Percentiles rank a stretch among this genome's conserved stretches.
phyloP scores from a whole-genome alignment of 192 early-diverging fungal genomes.

The Lobulomyces angularis region DNA sequence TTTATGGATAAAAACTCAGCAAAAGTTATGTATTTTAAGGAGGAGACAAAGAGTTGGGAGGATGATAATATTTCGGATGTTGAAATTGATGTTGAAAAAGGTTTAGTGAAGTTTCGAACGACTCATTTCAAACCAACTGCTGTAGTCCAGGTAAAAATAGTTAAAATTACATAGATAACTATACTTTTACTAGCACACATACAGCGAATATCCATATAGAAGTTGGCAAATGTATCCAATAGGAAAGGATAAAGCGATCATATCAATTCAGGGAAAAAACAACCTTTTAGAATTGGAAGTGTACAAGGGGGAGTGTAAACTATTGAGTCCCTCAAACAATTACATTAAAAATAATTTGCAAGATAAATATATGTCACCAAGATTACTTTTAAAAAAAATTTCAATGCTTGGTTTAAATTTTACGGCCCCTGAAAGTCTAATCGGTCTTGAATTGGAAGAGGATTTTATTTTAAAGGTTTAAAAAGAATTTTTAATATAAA shows the following conservation, averaged over 20 bases:
- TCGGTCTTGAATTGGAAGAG: slow-evolving; percentile 28
- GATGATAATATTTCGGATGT: slow-evolving; percentile 33
- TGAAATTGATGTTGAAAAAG: slow-evolving; percentile 31
- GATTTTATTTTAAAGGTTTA: slow-evolving; percentile 33
- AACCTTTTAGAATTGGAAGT: too few species aligned
- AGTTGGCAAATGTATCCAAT: slow-evolving; percentile 26
- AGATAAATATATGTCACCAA: too few species aligned
- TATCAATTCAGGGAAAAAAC: slow-evolving; percentile 20
- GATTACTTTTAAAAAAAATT: slow-evolving; percentile 19
- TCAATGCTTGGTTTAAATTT: slow-evolving; percentile 32
- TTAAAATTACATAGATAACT: background rate
- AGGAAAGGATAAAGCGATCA: slow-evolving; percentile 1
- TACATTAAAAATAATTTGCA: too few species aligned
- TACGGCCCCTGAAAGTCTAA: slow-evolving; percentile 23
- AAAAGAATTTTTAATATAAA: background rate
- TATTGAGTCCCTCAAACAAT: too few species aligned
- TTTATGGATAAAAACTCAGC: slow-evolving; percentile 20
- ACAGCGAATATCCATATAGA: slow-evolving; percentile 28
- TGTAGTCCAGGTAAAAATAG: slow-evolving; percentile 19
- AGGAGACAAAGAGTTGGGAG: slow-evolving; percentile 19
- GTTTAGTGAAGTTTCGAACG: slow-evolving; percentile 29
- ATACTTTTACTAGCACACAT: slow-evolving; percentile 19
- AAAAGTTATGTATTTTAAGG: slow-evolving; percentile 33
- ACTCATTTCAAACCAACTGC: slow-evolving; percentile 37
- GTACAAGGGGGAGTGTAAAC: too few species aligned